Evolutionary conservation across 306 rosid genomes (phyloP).

Genomic region (Cajanus cajan): DNA sequence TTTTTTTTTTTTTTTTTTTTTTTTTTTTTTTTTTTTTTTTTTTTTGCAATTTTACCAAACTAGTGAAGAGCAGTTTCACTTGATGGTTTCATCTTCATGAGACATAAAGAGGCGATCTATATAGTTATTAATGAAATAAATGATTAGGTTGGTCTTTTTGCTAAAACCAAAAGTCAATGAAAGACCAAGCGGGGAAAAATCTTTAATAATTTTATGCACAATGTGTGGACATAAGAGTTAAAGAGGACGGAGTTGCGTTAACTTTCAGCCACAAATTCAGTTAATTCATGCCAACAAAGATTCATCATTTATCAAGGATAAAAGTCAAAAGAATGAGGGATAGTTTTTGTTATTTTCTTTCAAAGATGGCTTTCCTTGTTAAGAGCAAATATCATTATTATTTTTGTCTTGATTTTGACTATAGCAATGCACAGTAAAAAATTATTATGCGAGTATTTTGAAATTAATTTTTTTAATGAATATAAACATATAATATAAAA

Average conservation of each 20-base stretch:
- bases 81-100: neutral
- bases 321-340: neutral
- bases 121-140: neutral
- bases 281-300: neutral
- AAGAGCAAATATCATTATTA: neutral
- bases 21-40: neutral
- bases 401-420: no score
- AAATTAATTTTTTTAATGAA: no score
- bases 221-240: neutral
- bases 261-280: neutral
- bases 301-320: constrained; percentile 14
- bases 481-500: no score
- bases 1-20: no score
- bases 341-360: neutral
- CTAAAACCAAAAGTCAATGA: neutral
- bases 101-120: neutral
- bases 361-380: neutral
- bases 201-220: neutral
- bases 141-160: neutral
- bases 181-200: neutral
- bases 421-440: no score
- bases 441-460: no score
- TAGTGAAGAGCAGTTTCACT: neutral
- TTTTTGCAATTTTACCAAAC: neutral
- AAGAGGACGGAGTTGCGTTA: neutral